Evolutionary conservation across 2,329 filamentous ascomycete genomes (phyloP).

Genomic region (Trichophyton simii): DNA sequence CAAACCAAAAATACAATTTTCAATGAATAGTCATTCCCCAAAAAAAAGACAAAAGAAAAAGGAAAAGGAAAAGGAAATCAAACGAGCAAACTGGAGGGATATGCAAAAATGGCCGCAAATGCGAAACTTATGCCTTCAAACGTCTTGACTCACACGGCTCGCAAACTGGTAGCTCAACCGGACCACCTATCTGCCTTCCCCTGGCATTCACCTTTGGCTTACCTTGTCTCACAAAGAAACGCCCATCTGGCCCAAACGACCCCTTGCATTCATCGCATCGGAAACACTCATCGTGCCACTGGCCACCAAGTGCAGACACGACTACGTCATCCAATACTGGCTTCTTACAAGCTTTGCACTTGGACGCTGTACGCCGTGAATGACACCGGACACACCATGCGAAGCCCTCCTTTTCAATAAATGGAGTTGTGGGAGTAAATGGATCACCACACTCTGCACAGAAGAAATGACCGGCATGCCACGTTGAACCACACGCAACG

Average conservation of each 20-base stretch:
- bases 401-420: constrained; percentile 95
- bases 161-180: constrained; percentile 48
- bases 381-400: constrained; percentile 94
- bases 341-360: constrained; percentile 72
- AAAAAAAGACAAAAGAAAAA: neutral
- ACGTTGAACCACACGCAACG: constrained; percentile 85
- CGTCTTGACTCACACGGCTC: constrained; percentile 50
- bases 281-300: constrained; percentile 93
- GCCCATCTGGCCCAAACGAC: constrained; percentile 46
- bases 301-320: constrained; percentile 72
- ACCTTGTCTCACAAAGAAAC: constrained; percentile 50
- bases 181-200: constrained; percentile 35
- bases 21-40: neutral
- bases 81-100: neutral
- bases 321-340: constrained; percentile 85
- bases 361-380: constrained; percentile 77
- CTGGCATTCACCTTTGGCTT: constrained; percentile 34
- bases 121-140: constrained; percentile 42
- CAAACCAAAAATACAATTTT: constrained; percentile 1
- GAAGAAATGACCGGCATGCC: constrained; percentile 97
- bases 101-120: neutral
- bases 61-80: neutral
- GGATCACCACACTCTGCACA: constrained; percentile 94
- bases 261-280: constrained; percentile 57
- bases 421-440: constrained; percentile 54